Base-by-base conservation (phyloP, 768 basidiomycete genomes). In the Dictyophora rubrovolvata region DNA sequence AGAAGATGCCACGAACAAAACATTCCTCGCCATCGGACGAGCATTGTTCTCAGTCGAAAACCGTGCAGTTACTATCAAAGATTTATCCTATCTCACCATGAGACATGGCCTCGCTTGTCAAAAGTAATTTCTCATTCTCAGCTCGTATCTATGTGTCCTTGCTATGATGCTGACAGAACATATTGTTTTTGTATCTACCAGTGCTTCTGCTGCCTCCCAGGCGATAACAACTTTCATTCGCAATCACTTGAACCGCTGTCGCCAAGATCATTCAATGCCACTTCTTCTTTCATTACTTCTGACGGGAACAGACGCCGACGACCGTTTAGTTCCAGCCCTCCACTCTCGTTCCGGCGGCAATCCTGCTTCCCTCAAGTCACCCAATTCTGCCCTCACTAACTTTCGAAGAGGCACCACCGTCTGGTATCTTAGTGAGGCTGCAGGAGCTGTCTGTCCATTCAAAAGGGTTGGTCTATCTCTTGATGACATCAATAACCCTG, bases 171-270 rank as follows among this genome's bases (percentile, higher is more conserved):
- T 54, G 16, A 56, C 50, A 52, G 56, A 54, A 63, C 69, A 42
- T 56, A 36, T 62, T 62, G 59, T 54, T 54, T 55, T 56, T 59
- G 64, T 53, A 23, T 46, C 48, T 58, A 60, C 36, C 63, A 90
- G 87, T 67, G 77, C 81, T 48, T 87, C 86, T 50, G 87, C 87
- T 57, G 87, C 88, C 14, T 83, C 83, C 47, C 87, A 90, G 70
- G 85, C 87, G 12, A 87, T 90, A 65, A 87, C 87, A 4, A 86
- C 86, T n/a, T 89, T 86, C 68, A 83, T 89, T 65, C 82, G 88
- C 53, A 76, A 77, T 60, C 88, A 90, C 66, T 76, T 85, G 62
- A 73, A 81, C 49, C 84, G 87, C 53, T 89, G 87, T 63, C 81
- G 87, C 61, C 79, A 86, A 64, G 86, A 88, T 66, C 80, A 84